phyloP scores from a whole-genome alignment of 495 filamentous ascomycete species.

The Trichoderma erinaceum region DNA sequence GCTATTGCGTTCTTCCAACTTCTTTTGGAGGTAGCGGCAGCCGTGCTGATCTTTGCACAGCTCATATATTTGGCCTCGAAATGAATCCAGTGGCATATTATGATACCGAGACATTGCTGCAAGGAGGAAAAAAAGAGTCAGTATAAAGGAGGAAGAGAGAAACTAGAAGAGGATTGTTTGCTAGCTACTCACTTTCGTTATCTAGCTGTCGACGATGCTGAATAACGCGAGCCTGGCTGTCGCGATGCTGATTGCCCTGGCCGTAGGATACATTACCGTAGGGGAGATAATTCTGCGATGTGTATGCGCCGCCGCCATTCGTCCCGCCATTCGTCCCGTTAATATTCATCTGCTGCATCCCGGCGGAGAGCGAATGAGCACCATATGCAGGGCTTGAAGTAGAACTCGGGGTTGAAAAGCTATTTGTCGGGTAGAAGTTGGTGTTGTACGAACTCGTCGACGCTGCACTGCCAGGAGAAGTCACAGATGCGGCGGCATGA shows the following conservation, averaged over 20 bases:
- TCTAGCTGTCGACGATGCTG: conserved; percentile 61
- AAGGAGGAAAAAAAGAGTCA: not conserved
- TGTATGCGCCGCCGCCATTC: conserved; percentile 31
- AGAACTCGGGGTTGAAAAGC: conserved; percentile 18
- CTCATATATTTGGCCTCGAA: conserved; percentile 72
- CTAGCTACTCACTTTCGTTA: conserved; percentile 46
- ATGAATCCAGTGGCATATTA: conserved; percentile 69
- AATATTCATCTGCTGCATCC: conserved; percentile 54
- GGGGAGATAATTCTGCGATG: conserved; percentile 43
- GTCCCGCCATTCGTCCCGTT: conserved; percentile 35
- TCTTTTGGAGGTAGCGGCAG: conserved; percentile 91
- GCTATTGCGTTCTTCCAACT: conserved; percentile 82
- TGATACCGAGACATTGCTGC: conserved; percentile 63
- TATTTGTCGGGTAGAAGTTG: conserved; percentile 24
- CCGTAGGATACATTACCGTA: conserved; percentile 38
- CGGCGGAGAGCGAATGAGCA: conserved; percentile 52
- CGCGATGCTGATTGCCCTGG: conserved; percentile 42
- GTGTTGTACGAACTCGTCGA: conserved; percentile 27
- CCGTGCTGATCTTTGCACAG: conserved; percentile 97
- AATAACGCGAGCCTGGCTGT: conserved; percentile 65
- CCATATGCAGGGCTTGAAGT: conserved; percentile 28
- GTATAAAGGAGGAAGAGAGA: not conserved
- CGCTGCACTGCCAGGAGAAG: conserved; percentile 20
- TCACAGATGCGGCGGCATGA: not conserved
- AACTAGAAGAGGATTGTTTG: not conserved